Evolutionary conservation across 2,329 filamentous ascomycete species (phyloP), one percentile per base, ranked within the genome.

Genomic region (Chalara sp.): DNA sequence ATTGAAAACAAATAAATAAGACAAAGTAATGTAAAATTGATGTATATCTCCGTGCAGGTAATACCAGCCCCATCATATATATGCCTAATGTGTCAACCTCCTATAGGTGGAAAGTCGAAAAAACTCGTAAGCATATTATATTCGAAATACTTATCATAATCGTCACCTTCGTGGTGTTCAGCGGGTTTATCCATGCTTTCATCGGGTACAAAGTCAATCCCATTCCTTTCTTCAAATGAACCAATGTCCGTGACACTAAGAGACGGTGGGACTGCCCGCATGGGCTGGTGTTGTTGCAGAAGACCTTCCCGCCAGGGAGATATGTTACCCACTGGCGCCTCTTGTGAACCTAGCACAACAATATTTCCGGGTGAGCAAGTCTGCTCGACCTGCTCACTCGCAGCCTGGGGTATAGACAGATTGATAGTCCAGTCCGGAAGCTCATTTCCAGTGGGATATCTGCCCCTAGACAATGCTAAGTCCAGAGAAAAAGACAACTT

Each of bases 351-450:
- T 3, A 39, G 10, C 13, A 13, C 3, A 39, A 3, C 10, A 39
- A 39, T 13, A 39, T 13, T 13, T 11, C 13, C 3, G 13, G 35
- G 10, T 13, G 35, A 39, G 13, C 35, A 11, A 11, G 35, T 10
- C 13, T 11, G 13, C 13, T 39, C 35, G 10, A 39, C 13, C 35
- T 39, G 10, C 35, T 39, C 35, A 10, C 10, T 70, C 47, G 45
- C 32, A 6, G 28, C 32, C n/a, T 42, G 47, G 32, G 63, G 35
- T 57, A 35, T 61, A 54, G 40, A 56, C 68, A 44, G 53, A 60
- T 28, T 13, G 3, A 39, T 39, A 39, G 13, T 39, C 35, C 35
- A 39, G 13, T 13, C 35, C 35, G 35, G 35, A 39, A 39, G 35
- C 35, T 39, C 35, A 39, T 3, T 39, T 39, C 13, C 35, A 39